Conservation (phyloP, 1,284 basidiomycete genomes). For the Ceratobasidium sp. region DNA sequence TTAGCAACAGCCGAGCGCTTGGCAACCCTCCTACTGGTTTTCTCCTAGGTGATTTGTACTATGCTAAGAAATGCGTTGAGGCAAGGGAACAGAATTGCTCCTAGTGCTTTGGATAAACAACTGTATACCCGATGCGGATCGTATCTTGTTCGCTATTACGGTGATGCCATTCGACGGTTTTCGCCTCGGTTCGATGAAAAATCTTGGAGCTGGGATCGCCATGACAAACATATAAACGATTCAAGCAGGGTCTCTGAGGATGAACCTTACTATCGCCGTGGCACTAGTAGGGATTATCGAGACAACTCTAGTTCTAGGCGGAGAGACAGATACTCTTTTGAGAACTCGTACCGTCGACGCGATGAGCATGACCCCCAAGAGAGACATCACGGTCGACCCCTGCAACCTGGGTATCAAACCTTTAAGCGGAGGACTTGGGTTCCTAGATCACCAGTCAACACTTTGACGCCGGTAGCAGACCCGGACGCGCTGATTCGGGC, state of each 20-base stretch:
- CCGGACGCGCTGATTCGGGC: constrained; percentile 35
- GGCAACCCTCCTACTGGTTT: background rate
- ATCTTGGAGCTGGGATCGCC: background rate
- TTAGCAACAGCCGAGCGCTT: background rate
- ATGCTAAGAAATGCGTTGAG: constrained; percentile 1
- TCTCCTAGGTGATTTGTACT: background rate
- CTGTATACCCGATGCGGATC: background rate
- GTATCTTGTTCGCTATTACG: background rate
- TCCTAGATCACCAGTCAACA: background rate
- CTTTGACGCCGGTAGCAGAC: background rate
- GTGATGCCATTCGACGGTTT: background rate
- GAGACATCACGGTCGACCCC: background rate
- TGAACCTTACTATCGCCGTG: background rate
- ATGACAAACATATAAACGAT: background rate
- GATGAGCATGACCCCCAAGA: background rate
- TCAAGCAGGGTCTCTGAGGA: background rate
- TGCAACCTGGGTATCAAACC: background rate
- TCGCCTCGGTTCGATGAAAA: background rate
- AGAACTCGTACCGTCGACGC: background rate
- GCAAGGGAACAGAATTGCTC: background rate
- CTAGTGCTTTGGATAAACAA: background rate
- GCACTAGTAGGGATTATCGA: background rate
- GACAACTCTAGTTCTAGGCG: background rate
- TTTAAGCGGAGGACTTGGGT: background rate
- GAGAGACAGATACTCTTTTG: background rate